Base-by-base conservation (phyloP, 2,329 filamentous ascomycete genomes). In the Aspergillus sp. region DNA sequence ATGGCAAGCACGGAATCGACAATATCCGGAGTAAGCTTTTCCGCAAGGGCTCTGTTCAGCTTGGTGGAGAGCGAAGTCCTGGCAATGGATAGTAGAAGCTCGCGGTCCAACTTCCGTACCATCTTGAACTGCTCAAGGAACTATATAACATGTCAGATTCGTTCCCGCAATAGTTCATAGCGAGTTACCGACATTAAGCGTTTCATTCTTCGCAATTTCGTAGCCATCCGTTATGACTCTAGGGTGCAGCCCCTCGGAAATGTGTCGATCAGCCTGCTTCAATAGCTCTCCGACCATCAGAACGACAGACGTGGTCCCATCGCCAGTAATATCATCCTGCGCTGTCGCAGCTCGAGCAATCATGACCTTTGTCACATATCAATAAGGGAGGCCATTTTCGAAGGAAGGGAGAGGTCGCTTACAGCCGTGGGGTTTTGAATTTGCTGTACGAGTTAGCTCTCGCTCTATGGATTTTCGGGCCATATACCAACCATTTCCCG, bases 341-440 rank as follows among this genome's bases (percentile, higher is more conserved):
- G 91, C 91, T 24, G 91, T 98, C 36, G 91, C 91, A 52, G 89
- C 86, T 56, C 78, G 67, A 41, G 78, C 78, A 53, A 81, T 81
- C 74, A 81, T 80, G 41, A 80, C 69, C 67, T 66, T 55, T 37
- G 32, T 26, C 17, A 26, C 29, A 22, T 10, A 36, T 53, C 40
- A 56, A 46, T 42, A 45, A 34, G n/a, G 17, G 31, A 26, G 16
- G 34, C 17, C 7, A 19, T 26, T 26, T 29, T 35, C 24, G 30
- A 30, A 22, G 15, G 12, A 15, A 26, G 26, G 28, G 17, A 36
- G 45, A 33, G 27, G 29, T 32, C 35, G 39, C 63, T 57, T 66
- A 91, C 91, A 45, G 91, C 91, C 22, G 91, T 98, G 16, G 91
- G 91, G 64, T 96, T 96, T 68, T 95, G 89, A 59, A 96, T 96